Evolutionary conservation across 805 yeast species (phyloP).

Genomic region (Saccharomyces cerevisiae): DNA sequence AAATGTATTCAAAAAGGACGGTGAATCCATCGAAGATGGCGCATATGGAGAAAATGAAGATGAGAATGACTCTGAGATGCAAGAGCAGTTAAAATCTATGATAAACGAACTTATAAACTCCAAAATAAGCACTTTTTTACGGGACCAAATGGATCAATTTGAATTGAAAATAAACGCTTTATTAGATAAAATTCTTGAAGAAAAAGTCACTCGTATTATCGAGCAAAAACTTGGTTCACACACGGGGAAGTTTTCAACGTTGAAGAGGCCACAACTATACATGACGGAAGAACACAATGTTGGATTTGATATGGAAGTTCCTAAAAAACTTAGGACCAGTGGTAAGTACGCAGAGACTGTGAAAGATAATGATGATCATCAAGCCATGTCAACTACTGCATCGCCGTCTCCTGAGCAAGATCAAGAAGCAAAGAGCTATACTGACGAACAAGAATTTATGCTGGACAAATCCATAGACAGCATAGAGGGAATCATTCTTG

Average conservation of each 20-base stretch:
- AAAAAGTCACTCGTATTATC: slow-evolving; percentile 4
- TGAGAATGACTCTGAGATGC: slow-evolving; percentile 11
- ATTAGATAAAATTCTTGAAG: slow-evolving; percentile 12
- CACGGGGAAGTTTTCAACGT: neutral
- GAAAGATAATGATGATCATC: neutral
- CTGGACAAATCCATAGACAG: slow-evolving; percentile 14
- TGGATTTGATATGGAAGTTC: neutral
- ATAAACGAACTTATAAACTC: slow-evolving; percentile 22
- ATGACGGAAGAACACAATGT: slow-evolving; percentile 1
- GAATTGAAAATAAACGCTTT: slow-evolving; percentile 8
- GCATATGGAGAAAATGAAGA: slow-evolving; percentile 9
- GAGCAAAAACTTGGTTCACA: neutral
- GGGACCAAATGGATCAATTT: slow-evolving; percentile 10
- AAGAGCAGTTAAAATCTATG: slow-evolving; percentile 22
- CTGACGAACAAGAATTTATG: slow-evolving; percentile 6
- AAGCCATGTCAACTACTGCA: neutral
- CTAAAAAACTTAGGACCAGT: neutral
- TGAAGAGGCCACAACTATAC: neutral
- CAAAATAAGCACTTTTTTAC: slow-evolving; percentile 14
- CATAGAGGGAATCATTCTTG: slow-evolving; percentile 24
- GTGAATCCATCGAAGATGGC: slow-evolving; percentile 3
- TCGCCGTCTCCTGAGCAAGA: neutral
- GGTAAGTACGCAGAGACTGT: neutral
- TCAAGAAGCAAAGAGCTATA: neutral
- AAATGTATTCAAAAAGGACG: neutral